These are phyloP conservation scores for Candida easanensis DNA, from an alignment of 805 yeast species.

Conservation along the genomic window DNA sequence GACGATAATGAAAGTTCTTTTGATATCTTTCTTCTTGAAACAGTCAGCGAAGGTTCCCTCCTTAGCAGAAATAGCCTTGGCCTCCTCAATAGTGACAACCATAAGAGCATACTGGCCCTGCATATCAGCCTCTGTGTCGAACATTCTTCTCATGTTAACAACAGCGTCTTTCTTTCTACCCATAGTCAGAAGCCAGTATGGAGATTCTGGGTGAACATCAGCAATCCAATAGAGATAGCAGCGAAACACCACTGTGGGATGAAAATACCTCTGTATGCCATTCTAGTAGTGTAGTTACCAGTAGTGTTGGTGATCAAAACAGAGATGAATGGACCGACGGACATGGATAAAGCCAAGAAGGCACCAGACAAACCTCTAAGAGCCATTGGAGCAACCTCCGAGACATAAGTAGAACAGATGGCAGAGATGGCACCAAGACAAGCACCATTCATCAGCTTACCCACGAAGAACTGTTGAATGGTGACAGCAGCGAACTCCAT, in stretches of 20 bases:
- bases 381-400: conserved; percentile 39
- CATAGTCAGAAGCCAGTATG: conserved; percentile 38
- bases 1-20: conserved; percentile 38
- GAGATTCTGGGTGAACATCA: conserved; percentile 39
- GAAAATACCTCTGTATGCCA: conserved; percentile 36
- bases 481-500: conserved; percentile 37
- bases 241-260: conserved; percentile 16
- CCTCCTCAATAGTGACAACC: conserved; percentile 28
- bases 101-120: conserved; percentile 31
- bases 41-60: conserved; percentile 36
- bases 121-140: conserved; percentile 14
- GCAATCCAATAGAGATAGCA: conserved; percentile 24
- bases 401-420: conserved; percentile 35
- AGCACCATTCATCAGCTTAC: conserved; percentile 38
- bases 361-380: conserved; percentile 37
- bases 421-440: conserved; percentile 38
- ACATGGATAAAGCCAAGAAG: conserved; percentile 34
- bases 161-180: conserved; percentile 33
- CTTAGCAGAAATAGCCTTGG: conserved; percentile 25
- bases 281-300: conserved; percentile 14
- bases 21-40: conserved; percentile 38
- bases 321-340: conserved; percentile 34
- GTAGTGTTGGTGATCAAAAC: conserved; percentile 28
- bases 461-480: conserved; percentile 35
- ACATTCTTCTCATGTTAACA: conserved; percentile 24